A percentile compares a stretch with the other conserved stretches of the same genome.
These are phyloP conservation scores for Thielaviopsis punctulata DNA, from an alignment of 2,329 filamentous ascomycete species.

Conservation along the genomic window DNA sequence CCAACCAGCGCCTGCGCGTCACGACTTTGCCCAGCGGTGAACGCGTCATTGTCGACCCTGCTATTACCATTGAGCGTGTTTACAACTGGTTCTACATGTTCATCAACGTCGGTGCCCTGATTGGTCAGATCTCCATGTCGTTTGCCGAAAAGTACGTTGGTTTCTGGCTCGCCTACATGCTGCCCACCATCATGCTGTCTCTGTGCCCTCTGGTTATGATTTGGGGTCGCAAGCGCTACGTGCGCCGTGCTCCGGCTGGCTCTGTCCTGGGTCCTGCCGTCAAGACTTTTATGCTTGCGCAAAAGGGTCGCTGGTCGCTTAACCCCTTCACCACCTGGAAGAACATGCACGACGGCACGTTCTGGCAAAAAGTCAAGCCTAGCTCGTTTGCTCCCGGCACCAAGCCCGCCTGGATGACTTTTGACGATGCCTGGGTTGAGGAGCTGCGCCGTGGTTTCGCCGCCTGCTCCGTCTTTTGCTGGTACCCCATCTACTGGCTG, in stretches of 20 bases:
- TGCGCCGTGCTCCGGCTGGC: slow-evolving; percentile 40
- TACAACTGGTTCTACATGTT: slow-evolving; percentile 56
- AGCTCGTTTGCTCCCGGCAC: slow-evolving; percentile 36
- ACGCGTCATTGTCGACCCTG: slow-evolving; percentile 47
- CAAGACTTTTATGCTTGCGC: slow-evolving; percentile 41
- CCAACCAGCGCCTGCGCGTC: slow-evolving; percentile 35
- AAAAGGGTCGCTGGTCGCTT: slow-evolving; percentile 50
- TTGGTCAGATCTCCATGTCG: slow-evolving; percentile 48
- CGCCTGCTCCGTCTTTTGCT: slow-evolving; percentile 52
- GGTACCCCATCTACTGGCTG: slow-evolving; percentile 46
- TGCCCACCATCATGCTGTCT: slow-evolving; percentile 50
- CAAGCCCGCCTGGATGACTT: slow-evolving; percentile 55
- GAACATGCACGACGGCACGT: slow-evolving; percentile 35
- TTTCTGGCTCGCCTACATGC: slow-evolving; percentile 52
- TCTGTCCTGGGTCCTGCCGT: slow-evolving; percentile 51
- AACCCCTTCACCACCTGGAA: slow-evolving; percentile 45
- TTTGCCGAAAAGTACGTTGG: slow-evolving; percentile 61
- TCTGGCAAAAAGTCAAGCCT: slow-evolving; percentile 57
- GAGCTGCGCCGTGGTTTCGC: slow-evolving; percentile 51
- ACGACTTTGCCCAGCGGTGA: slow-evolving; percentile 36
- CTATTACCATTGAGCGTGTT: slow-evolving; percentile 42
- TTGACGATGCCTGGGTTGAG: slow-evolving; percentile 65
- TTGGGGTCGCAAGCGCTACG: slow-evolving; percentile 41
- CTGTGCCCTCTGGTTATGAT: slow-evolving; percentile 45
- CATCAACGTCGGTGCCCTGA: slow-evolving; percentile 52